A percentile compares a stretch with the other conserved stretches of the same genome.
These are phyloP conservation scores for Colletotrichum aenigma DNA, from an alignment of 2,329 filamentous ascomycete genomes.

Conservation along the genomic window DNA sequence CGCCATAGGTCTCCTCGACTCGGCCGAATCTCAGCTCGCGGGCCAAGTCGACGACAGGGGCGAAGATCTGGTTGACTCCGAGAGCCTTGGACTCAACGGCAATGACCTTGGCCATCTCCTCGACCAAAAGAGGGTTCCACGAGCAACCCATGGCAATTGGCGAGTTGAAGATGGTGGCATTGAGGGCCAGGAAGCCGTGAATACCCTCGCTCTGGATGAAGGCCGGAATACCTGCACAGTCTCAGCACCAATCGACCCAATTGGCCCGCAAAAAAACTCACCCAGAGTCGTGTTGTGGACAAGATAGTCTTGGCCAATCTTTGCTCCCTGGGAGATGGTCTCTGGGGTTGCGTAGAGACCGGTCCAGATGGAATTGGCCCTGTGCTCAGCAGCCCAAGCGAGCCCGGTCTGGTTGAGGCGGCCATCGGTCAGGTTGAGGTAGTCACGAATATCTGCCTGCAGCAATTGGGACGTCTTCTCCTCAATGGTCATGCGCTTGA, in stretches of 20 bases:
- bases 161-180: slow-evolving; percentile 81
- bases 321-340: slow-evolving; percentile 66
- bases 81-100: slow-evolving; percentile 69
- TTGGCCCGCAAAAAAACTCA: slow-evolving; percentile 6
- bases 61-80: slow-evolving; percentile 76
- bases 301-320: slow-evolving; percentile 71
- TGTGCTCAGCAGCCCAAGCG: slow-evolving; percentile 67
- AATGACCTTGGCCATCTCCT: slow-evolving; percentile 71
- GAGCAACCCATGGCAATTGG: slow-evolving; percentile 76
- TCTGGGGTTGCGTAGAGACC: slow-evolving; percentile 69
- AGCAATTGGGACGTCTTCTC: slow-evolving; percentile 75
- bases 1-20: slow-evolving; percentile 76
- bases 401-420: slow-evolving; percentile 72
- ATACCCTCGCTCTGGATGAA: slow-evolving; percentile 77
- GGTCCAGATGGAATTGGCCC: slow-evolving; percentile 75
- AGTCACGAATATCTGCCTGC: slow-evolving; percentile 74
- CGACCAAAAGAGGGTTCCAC: slow-evolving; percentile 68
- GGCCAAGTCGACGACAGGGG: slow-evolving; percentile 72
- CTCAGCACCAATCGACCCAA: slow-evolving; percentile 29
- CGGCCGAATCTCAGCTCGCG: slow-evolving; percentile 74
- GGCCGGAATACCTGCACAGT: slow-evolving; percentile 72
- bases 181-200: slow-evolving; percentile 73
- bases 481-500: slow-evolving; percentile 75
- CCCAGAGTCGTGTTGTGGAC: slow-evolving; percentile 47
- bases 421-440: slow-evolving; percentile 71